A percentile compares a stretch with the other conserved stretches of the same genome.
Evolutionary conservation across 179 eudicot genomes (phyloP).

Genomic region (Silene noctiflora): DNA sequence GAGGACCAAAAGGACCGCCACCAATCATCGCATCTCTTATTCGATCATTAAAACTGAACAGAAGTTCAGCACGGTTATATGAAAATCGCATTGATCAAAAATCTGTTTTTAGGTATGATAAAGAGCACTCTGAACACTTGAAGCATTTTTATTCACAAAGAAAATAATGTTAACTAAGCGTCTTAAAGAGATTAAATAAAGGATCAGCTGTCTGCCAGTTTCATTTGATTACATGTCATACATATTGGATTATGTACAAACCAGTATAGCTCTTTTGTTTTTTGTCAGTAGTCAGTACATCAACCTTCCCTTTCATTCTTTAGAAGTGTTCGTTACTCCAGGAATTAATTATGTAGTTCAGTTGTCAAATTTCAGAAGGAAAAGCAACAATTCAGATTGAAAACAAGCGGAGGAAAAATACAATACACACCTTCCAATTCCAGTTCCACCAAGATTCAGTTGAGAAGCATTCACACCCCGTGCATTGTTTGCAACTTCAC

Average conservation of each 20-base stretch:
- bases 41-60: constrained; percentile 85
- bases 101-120: background rate
- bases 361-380: background rate
- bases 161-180: background rate
- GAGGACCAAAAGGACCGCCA: constrained; percentile 96
- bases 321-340: background rate
- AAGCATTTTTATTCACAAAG: background rate
- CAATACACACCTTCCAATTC: constrained; percentile 75
- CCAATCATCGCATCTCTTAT: constrained; percentile 94
- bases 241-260: background rate
- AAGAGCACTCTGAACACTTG: background rate
- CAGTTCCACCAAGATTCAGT: constrained; percentile 77
- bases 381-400: background rate
- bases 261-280: background rate
- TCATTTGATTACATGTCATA: background rate
- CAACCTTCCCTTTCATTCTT: background rate
- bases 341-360: background rate
- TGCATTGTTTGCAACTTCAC: constrained; percentile 86
- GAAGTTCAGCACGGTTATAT: constrained; percentile 9
- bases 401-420: background rate
- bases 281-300: background rate
- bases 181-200: background rate
- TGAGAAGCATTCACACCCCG: constrained; percentile 95
- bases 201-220: background rate
- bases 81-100: background rate